Evolutionary conservation across 163 green algal species (phyloP).

Genomic region (Chlorella variabilis): DNA sequence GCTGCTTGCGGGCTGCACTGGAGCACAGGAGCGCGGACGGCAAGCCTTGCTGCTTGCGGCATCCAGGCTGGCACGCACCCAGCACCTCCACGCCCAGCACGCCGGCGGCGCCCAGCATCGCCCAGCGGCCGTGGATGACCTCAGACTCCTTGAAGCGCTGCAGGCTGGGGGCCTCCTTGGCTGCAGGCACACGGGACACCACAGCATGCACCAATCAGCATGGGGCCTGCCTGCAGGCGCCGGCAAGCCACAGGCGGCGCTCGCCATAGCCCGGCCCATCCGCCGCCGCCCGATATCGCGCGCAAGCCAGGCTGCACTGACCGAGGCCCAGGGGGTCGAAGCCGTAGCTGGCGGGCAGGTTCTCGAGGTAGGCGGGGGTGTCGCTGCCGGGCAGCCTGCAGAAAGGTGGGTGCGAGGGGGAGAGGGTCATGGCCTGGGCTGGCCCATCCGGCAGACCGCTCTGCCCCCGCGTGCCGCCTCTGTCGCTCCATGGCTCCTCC

Average conservation of each 20-base stretch:
- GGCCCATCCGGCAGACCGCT: neutral
- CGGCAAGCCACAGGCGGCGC: too few species aligned
- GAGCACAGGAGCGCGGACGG: too few species aligned
- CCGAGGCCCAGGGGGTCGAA: constrained; percentile 59
- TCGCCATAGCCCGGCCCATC: too few species aligned
- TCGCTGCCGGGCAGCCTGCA: constrained; percentile 37
- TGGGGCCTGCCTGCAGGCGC: too few species aligned
- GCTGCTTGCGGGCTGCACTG: too few species aligned
- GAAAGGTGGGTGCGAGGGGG: neutral
- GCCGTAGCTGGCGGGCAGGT: constrained; percentile 43
- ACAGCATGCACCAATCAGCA: neutral
- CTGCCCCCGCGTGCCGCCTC: neutral
- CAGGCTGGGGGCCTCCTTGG: constrained; percentile 70
- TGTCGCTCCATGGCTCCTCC: neutral
- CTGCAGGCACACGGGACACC: neutral
- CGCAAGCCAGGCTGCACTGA: constrained; percentile 5
- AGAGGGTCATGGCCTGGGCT: neutral
- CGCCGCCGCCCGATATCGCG: too few species aligned
- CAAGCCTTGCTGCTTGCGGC: too few species aligned
- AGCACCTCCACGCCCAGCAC: constrained; percentile 81
- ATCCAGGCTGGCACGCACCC: too few species aligned
- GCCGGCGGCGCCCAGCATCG: constrained; percentile 88
- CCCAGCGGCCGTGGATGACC: constrained; percentile 82
- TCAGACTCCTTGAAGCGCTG: constrained; percentile 85
- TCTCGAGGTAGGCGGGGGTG: constrained; percentile 82